phyloP scores from a whole-genome alignment of 352 stramenopile species.

The Pythium scleroteichum region DNA sequence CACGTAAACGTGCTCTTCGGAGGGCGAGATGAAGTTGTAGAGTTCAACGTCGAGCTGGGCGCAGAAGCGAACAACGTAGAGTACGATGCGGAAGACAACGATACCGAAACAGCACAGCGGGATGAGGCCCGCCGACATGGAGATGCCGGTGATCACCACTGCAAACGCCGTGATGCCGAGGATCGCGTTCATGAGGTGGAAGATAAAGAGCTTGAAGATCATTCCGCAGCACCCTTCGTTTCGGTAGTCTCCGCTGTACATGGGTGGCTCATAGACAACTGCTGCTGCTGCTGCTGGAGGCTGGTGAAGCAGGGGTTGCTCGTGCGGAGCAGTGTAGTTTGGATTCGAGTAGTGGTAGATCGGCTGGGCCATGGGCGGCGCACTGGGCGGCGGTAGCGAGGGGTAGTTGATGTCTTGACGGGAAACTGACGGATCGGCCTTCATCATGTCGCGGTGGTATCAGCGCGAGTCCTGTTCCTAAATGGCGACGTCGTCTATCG shows the following conservation, averaged over 20 bases:
- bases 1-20: slow-evolving; percentile 49
- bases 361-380: slow-evolving; percentile 27
- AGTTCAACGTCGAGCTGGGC: slow-evolving; percentile 63
- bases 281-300: slow-evolving; percentile 18
- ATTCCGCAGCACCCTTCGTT: slow-evolving; percentile 36
- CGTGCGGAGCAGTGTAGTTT: slow-evolving; percentile 22
- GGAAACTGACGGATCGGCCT: slow-evolving; percentile 25
- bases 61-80: slow-evolving; percentile 45
- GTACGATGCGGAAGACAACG: slow-evolving; percentile 53
- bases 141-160: slow-evolving; percentile 43
- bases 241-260: slow-evolving; percentile 27
- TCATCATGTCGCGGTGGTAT: slow-evolving; percentile 14
- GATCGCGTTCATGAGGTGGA: slow-evolving; percentile 59
- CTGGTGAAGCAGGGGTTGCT: slow-evolving; percentile 28
- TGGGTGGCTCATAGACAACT: slow-evolving; percentile 25
- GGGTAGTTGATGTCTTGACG: slow-evolving; percentile 25
- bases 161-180: slow-evolving; percentile 54
- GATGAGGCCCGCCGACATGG: slow-evolving; percentile 42
- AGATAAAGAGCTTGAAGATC: slow-evolving; percentile 55
- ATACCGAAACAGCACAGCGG: slow-evolving; percentile 69
- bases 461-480: not conserved
- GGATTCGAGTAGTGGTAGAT: slow-evolving; percentile 32
- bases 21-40: slow-evolving; percentile 56
- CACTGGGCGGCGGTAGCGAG: slow-evolving; percentile 22
- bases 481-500: not conserved